Conservation (phyloP, 2,329 filamentous ascomycete species). For the Penicillium oxalicum region DNA sequence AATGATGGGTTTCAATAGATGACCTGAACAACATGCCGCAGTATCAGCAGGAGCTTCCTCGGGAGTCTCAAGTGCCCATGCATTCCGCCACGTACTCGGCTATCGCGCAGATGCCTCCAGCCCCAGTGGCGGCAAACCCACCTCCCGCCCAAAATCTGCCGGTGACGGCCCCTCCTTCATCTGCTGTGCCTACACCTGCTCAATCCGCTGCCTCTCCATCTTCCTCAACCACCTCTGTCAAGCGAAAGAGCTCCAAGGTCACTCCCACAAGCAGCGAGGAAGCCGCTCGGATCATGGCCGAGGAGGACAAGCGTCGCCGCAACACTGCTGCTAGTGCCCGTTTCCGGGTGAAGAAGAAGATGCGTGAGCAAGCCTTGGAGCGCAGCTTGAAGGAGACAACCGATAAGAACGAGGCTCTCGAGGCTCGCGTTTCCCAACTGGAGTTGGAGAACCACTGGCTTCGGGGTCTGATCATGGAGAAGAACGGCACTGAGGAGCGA, state of each 20-base stretch:
- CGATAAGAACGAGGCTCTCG: conserved; percentile 69
- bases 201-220: conserved; percentile 10
- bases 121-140: conserved; percentile 13
- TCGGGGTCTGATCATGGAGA: conserved; percentile 73
- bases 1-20: conserved; percentile 18
- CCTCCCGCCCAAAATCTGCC: conserved; percentile 15
- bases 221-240: conserved; percentile 21
- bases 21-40: conserved; percentile 30
- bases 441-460: conserved; percentile 79
- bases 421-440: conserved; percentile 66
- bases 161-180: conserved; percentile 5
- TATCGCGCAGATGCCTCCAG: conserved; percentile 18
- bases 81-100: conserved; percentile 21
- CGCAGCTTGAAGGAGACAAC: conserved; percentile 75
- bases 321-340: conserved; percentile 88
- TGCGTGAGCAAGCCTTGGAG: conserved; percentile 79
- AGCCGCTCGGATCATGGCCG: conserved; percentile 65
- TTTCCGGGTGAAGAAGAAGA: conserved; percentile 94
- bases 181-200: conserved; percentile 15
- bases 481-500: conserved; percentile 50
- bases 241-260: conserved; percentile 35
- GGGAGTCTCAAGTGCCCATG: conserved; percentile 21
- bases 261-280: conserved; percentile 57
- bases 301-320: conserved; percentile 84
- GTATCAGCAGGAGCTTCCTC: conserved; percentile 24